phyloP scores from a whole-genome alignment of 768 basidiomycete genomes.

The Podaxis rugospora region DNA sequence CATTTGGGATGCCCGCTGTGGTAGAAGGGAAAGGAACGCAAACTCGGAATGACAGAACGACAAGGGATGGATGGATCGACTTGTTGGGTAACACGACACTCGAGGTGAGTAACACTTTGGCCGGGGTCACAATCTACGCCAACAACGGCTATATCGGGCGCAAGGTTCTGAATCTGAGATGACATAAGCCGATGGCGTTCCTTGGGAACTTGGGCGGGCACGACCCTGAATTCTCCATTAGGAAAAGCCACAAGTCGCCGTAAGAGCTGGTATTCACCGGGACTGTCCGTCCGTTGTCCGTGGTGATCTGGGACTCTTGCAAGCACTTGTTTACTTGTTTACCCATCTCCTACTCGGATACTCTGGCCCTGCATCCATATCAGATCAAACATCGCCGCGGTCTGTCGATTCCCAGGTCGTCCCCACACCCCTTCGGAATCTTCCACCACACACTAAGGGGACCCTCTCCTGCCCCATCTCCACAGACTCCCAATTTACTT shows the following conservation, averaged over 20 bases:
- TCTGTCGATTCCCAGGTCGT: background rate
- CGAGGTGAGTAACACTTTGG: constrained; percentile 7
- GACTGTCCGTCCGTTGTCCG: background rate
- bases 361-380: background rate
- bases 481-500: background rate
- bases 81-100: constrained; percentile 6
- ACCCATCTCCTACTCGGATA: constrained; percentile 2
- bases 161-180: constrained; percentile 1
- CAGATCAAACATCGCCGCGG: constrained; percentile 2
- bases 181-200: constrained; percentile 10
- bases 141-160: constrained; percentile 8
- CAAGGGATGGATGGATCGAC: constrained; percentile 11
- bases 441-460: background rate
- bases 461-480: background rate
- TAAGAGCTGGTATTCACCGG: constrained; percentile 2
- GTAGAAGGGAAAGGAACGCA: constrained; percentile 2
- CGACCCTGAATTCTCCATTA: background rate
- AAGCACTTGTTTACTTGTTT: background rate
- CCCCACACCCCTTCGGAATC: background rate
- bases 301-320: background rate
- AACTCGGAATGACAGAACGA: constrained; percentile 5
- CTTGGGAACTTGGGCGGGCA: background rate
- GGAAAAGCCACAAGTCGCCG: constrained; percentile 4
- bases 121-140: constrained; percentile 9
- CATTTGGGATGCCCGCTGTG: constrained; percentile 14